Percentiles rank a stretch among this genome's conserved stretches.
phyloP scores from a whole-genome alignment of 371 early-diverging fungal species.

The Fennellomyces sp. region DNA sequence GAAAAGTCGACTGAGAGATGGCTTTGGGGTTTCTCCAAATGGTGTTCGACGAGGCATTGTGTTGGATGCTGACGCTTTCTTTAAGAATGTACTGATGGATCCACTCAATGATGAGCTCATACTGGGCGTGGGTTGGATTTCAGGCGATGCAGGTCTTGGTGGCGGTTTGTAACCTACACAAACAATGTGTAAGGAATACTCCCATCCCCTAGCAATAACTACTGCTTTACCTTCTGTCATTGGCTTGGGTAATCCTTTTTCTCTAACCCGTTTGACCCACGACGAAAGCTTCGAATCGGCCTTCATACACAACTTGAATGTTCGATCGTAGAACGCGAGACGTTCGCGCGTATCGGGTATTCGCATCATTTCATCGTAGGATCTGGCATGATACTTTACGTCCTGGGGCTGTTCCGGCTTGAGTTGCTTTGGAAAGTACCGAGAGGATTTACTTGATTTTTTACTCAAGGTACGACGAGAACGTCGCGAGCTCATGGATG shows the following conservation, averaged over 20 bases:
- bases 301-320: conserved; percentile 27
- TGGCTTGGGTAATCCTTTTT: conserved; percentile 17
- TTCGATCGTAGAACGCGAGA: conserved; percentile 39
- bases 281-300: conserved; percentile 11
- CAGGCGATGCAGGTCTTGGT: conserved; percentile 10
- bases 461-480: not conserved
- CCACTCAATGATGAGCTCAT: conserved; percentile 7
- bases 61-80: conserved; percentile 1
- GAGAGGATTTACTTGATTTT: conserved; percentile 11
- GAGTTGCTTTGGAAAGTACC: conserved; percentile 9
- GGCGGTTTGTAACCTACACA: conserved; percentile 10
- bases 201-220: not conserved
- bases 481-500: conserved; percentile 4
- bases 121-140: conserved; percentile 7
- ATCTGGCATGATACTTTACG: not conserved
- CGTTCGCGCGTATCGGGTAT: conserved; percentile 40
- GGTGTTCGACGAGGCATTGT: conserved; percentile 1
- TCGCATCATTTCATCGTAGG: conserved; percentile 25
- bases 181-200: not conserved
- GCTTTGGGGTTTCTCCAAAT: conserved; percentile 6
- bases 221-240: conserved; percentile 14
- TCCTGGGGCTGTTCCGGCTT: not conserved
- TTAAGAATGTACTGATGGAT: conserved; percentile 7
- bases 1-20: conserved; percentile 6
- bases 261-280: conserved; percentile 11